These are phyloP conservation scores for Sambucus nigra DNA, from an alignment of 129 eudicot species.

Conservation along the genomic window DNA sequence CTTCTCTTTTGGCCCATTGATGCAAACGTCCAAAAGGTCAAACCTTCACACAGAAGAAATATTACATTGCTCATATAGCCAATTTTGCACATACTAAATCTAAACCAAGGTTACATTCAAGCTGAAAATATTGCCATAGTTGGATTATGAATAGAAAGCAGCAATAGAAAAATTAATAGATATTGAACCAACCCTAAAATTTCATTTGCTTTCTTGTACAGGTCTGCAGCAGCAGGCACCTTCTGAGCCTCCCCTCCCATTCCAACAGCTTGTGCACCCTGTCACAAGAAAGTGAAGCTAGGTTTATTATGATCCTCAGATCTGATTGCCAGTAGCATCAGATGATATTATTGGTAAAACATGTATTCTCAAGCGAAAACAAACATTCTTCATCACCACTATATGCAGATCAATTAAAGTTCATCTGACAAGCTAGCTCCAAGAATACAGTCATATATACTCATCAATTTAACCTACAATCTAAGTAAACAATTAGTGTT, in stretches of 20 bases:
- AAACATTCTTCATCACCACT: background rate
- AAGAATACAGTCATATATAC: background rate
- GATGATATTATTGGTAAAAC: background rate
- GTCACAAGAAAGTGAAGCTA: conserved; percentile 14
- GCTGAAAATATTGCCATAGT: conserved; percentile 6
- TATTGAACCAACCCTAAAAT: conserved; percentile 55
- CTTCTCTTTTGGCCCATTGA: conserved; percentile 91
- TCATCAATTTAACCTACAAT: background rate
- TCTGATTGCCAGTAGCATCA: background rate
- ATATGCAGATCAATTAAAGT: background rate
- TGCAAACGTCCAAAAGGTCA: conserved; percentile 87
- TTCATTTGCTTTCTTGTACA: conserved; percentile 73
- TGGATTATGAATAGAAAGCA: background rate
- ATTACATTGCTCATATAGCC: background rate
- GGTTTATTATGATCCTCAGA: background rate
- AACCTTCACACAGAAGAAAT: conserved; percentile 41
- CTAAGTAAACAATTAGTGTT: too few relatives aligned
- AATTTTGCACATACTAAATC: background rate
- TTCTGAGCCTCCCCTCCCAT: conserved; percentile 89
- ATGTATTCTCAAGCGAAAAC: background rate
- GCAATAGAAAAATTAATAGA: background rate
- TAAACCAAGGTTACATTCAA: background rate
- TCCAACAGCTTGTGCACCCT: conserved; percentile 99
- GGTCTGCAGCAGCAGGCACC: conserved; percentile 88
- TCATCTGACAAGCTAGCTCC: background rate